Evolutionary conservation across 208 protist genomes (phyloP), one percentile per base, ranked within the genome.

Genomic region (Angomonas ambiguus): DNA sequence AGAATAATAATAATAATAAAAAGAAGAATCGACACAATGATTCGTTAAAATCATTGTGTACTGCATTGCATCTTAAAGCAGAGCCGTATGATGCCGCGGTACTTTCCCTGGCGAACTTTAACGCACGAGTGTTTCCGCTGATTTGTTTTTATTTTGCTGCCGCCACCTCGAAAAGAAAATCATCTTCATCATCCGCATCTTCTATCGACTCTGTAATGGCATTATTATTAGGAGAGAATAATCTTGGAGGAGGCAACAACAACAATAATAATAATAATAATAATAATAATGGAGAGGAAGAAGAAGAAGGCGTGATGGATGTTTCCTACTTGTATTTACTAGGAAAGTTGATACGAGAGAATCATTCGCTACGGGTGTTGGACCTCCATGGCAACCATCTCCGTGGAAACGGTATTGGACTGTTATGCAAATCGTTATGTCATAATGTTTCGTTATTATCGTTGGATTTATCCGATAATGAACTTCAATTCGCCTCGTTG

Each of bases 401-500:
- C 5, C 83, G 91, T 2, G 66, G 82, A 0, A 82, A 87, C 66
- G 91, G 91, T 0, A 72, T 93, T 64, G 91, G 88, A 41, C 82
- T 96, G 66, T 25, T 96, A 42, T 72, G 79, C 18, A 96, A 96
- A 75, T 88, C 88, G 1, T 76, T 96, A 10, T 90, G 87, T 0
- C 85, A 90, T 57, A 96, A 96, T 68, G 90, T 96, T 53, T 58
- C 76, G 6, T 70, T 94, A 28, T 64, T 64, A 16, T 75, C 70
- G 31, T 62, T 96, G 34, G 83, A 96, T 70, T 65, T 96, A 8
- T 91, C 83, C 1, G 71, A 67, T 18, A 96, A 96, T 63, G 62
- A 60, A 13, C 51, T 96, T 4, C 62, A 68, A 48, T 70, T 53
- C 2, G 72, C 72, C 27, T n/a, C 65, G 0, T 68, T 71, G 1